Base-by-base conservation (phyloP, 805 yeast species). In the Yamadazyma sp. region DNA sequence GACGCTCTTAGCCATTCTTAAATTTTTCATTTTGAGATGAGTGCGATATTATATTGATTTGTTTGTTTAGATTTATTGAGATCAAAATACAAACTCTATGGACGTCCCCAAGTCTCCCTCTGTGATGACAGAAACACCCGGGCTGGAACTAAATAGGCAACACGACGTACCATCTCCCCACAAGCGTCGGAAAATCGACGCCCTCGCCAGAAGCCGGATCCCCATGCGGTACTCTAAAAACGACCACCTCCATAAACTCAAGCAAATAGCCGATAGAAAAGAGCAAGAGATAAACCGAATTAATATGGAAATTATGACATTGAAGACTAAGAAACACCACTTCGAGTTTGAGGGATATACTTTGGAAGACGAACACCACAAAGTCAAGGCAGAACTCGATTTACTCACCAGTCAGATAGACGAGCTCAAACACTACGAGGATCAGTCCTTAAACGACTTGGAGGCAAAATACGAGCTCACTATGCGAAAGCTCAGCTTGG, bases 241-340 rank as follows among this genome's bases (percentile, higher is more conserved):
- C 8, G 52, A 48, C 8, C 48, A 48, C 15, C 42, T 41, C 24
- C 22, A 33, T 9, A 32, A 32, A 16, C 37, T 46, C 14, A 40
- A 28, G 21, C 19, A 37, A 30, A 6, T 49, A 29, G 22, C 43
- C 3, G 51, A 42, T 43, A 35, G 31, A 32, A 31, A 54, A 44
- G 31, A 49, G 50, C 36, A 27, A 15, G 35, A 53, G 41, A n/a
- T 53, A 49, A 35, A 23, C 32, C 11, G 51, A 41, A 16, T 44
- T 15, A 50, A 47, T 17, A 47, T 50, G 5, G 37, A 48, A 14
- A 48, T 59, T 1, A 49, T 56, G 47, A 57, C 62, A 1, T 30
- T 58, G 6, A 62, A 63, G 38, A 70, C 74, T 0, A 62, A 64
- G 36, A 60, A 58, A 22, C 66, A 64, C 6, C 58, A 59, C 16